A percentile compares a stretch with the other conserved stretches of the same genome.
Evolutionary conservation across 106 monocot species (phyloP).

Genomic region (Allium sativum): DNA sequence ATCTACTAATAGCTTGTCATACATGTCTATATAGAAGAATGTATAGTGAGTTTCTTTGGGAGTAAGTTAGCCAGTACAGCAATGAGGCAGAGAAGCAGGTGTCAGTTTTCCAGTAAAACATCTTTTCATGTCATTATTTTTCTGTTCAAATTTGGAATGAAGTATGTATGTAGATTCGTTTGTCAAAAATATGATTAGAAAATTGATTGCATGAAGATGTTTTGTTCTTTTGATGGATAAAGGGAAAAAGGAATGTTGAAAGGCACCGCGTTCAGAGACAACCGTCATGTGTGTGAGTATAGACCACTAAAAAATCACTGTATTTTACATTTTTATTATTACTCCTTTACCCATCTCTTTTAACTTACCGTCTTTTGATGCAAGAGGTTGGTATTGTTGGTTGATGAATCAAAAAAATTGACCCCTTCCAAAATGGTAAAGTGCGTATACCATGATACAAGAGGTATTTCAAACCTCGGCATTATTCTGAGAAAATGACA

Average conservation of each 20-base stretch:
- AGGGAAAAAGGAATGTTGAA: no score
- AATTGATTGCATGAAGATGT: neutral
- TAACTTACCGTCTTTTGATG: neutral
- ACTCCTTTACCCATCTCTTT: neutral
- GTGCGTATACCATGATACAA: no score
- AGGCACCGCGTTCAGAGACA: no score
- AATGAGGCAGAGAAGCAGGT: neutral
- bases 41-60: neutral
- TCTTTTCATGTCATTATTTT: neutral
- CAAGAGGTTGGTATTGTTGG: neutral
- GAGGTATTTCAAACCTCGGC: no score
- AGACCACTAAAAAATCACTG: no score
- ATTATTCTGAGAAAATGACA: no score
- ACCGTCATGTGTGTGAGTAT: no score
- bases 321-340: no score
- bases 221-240: no score
- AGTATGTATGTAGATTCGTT: neutral
- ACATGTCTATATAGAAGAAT: neutral
- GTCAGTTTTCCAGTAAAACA: neutral
- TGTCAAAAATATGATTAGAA: conserved; percentile 4
- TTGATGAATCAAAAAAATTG: neutral
- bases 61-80: neutral
- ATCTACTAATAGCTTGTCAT: no score
- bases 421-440: no score
- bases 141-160: neutral